Evolutionary conservation across 306 rosid genomes (phyloP).

Genomic region (Trifolium repens): DNA sequence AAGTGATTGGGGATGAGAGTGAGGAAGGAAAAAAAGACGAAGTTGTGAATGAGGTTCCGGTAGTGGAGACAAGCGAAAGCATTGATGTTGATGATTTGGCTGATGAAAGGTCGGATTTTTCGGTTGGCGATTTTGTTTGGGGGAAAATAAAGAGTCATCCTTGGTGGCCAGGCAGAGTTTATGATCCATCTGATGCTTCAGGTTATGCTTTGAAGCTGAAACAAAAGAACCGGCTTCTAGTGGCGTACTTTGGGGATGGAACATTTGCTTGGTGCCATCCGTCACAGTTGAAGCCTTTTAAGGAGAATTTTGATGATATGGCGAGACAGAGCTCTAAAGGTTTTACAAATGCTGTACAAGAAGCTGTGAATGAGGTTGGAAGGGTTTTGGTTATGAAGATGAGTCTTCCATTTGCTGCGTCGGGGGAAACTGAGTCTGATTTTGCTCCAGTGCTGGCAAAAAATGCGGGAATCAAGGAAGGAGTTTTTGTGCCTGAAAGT

Average conservation of each 20-base stretch:
- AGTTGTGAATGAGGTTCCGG: constrained; percentile 44
- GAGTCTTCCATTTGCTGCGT: constrained; percentile 43
- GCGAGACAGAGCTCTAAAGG: constrained; percentile 50
- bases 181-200: constrained; percentile 64
- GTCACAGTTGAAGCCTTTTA: constrained; percentile 69
- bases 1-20: background rate
- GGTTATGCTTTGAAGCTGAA: constrained; percentile 59
- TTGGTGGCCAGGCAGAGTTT: constrained; percentile 88
- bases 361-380: constrained; percentile 67
- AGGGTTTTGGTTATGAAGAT: constrained; percentile 57
- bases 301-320: constrained; percentile 66
- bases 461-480: constrained; percentile 75
- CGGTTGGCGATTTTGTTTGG: constrained; percentile 86
- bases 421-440: constrained; percentile 35
- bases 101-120: constrained; percentile 45
- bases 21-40: constrained; percentile 36
- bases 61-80: constrained; percentile 50
- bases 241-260: constrained; percentile 74
- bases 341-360: constrained; percentile 66
- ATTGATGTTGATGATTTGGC: constrained; percentile 46
- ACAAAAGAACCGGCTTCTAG: constrained; percentile 54
- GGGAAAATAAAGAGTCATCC: constrained; percentile 75
- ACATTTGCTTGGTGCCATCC: constrained; percentile 89
- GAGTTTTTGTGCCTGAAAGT: constrained; percentile 60
- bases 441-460: constrained; percentile 31